These are phyloP conservation scores for Syzygium malaccense DNA, from an alignment of 441 rosid genomes.

Conservation along the genomic window DNA sequence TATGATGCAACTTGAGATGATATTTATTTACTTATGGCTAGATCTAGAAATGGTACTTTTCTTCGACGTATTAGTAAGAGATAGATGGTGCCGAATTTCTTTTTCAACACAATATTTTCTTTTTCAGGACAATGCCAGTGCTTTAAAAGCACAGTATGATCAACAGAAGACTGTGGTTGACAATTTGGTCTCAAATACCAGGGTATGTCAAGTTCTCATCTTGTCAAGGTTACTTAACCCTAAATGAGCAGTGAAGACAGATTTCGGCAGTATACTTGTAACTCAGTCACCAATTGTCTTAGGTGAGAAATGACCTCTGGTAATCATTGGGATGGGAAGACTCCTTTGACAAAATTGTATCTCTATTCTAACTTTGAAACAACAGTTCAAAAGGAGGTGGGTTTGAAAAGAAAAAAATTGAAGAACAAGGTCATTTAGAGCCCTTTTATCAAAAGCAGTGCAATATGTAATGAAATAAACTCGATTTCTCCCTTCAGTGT, in stretches of 20 bases:
- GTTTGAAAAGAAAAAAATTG: neutral
- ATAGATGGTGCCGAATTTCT: neutral
- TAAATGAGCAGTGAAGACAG: neutral
- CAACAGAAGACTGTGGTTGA: slow-evolving; percentile 85
- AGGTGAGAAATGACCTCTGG: neutral
- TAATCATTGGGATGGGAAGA: neutral
- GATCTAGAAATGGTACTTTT: neutral
- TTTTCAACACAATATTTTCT: neutral
- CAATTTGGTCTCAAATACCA: slow-evolving; percentile 90
- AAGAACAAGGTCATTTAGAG: neutral
- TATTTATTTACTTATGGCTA: neutral
- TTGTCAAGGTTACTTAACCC: neutral
- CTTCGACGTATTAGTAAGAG: neutral
- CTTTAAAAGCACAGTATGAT: slow-evolving; percentile 84
- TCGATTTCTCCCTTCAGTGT: neutral
- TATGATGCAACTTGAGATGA: neutral
- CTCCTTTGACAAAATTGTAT: neutral
- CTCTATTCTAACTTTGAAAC: neutral
- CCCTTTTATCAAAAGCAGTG: neutral
- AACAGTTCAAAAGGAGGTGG: neutral
- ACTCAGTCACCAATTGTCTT: neutral
- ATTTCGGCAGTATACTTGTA: neutral
- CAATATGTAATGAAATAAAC: neutral
- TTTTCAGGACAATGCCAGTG: slow-evolving; percentile 69
- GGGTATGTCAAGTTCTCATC: slow-evolving; percentile 35